Conservation (phyloP, 371 early-diverging fungal species). For the Pancytospora philotis region DNA sequence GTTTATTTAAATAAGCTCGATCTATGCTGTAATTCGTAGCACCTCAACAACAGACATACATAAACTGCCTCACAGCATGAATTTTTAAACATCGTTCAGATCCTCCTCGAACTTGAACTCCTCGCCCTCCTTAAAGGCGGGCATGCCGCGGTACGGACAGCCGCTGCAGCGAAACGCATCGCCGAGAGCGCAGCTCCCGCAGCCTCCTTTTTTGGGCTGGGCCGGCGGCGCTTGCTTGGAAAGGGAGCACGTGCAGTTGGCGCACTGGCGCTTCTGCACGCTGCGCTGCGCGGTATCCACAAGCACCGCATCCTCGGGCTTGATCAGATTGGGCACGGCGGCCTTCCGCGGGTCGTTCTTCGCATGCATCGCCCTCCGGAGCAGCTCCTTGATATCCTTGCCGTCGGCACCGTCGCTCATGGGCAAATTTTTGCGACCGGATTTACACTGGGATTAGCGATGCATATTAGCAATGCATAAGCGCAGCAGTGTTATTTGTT, state of each 20-base stretch:
- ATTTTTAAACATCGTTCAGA: conserved; percentile 18
- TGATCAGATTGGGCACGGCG: neutral
- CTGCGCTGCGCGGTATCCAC: conserved; percentile 7
- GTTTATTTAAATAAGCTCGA: too few species aligned
- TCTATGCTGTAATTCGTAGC: too few species aligned
- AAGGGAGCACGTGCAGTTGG: conserved; percentile 54
- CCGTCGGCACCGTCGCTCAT: neutral
- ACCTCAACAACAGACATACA: too few species aligned
- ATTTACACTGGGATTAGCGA: too few species aligned
- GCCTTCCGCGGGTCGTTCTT: conserved; percentile 13
- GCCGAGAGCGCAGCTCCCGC: conserved; percentile 79
- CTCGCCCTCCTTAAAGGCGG: conserved; percentile 89
- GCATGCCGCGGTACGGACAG: conserved; percentile 94
- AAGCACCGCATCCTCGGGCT: neutral
- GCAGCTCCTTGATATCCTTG: neutral
- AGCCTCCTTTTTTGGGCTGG: conserved; percentile 46
- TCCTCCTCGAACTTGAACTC: conserved; percentile 64
- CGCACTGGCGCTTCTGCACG: conserved; percentile 38
- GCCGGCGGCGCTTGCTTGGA: neutral
- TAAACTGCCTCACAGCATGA: too few species aligned
- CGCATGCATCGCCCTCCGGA: neutral
- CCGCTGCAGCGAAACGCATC: conserved; percentile 93
- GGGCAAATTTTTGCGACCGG: too few species aligned
- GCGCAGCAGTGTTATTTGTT: too few species aligned
- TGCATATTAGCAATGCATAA: too few species aligned